Conservation (phyloP, 768 basidiomycete species). For the Lentinula aciculospora region DNA sequence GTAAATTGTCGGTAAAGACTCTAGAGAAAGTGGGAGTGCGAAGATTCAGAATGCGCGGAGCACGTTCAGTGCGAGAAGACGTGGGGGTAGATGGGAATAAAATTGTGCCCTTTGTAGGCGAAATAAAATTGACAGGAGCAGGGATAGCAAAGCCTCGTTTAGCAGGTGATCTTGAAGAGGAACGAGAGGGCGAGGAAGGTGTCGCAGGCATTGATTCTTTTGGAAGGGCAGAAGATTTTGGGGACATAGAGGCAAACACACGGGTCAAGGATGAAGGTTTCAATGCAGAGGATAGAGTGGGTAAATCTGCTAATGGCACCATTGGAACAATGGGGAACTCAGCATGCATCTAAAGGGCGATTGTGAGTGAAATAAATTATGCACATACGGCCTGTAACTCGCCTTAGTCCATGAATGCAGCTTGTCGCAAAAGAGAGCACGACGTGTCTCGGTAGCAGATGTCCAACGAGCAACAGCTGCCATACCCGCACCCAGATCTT, state of each 20-base stretch:
- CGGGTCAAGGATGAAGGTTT: constrained; percentile 69
- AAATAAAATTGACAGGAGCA: constrained; percentile 27
- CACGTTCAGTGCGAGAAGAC: constrained; percentile 31
- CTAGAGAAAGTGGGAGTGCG: constrained; percentile 38
- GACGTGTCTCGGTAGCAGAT: constrained; percentile 56
- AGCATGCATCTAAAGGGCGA: constrained; percentile 42
- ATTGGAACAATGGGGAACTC: constrained; percentile 38
- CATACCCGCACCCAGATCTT: constrained; percentile 78
- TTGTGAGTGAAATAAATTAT: background rate
- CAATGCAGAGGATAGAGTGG: constrained; percentile 41
- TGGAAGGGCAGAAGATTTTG: constrained; percentile 46
- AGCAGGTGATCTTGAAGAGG: constrained; percentile 31
- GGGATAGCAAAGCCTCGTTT: constrained; percentile 43
- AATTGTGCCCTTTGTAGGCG: constrained; percentile 41
- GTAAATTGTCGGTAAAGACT: constrained; percentile 24
- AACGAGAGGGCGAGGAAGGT: constrained; percentile 33
- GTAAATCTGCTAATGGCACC: constrained; percentile 63
- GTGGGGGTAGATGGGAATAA: constrained; percentile 66
- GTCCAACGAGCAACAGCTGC: constrained; percentile 89
- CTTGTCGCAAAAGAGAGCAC: constrained; percentile 51
- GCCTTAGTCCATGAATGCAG: constrained; percentile 64
- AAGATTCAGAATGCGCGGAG: constrained; percentile 37
- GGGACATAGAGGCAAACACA: constrained; percentile 67
- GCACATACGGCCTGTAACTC: background rate
- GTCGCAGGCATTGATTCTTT: constrained; percentile 33